phyloP scores from a whole-genome alignment of 805 yeast genomes.

The Candida wancherniae region DNA sequence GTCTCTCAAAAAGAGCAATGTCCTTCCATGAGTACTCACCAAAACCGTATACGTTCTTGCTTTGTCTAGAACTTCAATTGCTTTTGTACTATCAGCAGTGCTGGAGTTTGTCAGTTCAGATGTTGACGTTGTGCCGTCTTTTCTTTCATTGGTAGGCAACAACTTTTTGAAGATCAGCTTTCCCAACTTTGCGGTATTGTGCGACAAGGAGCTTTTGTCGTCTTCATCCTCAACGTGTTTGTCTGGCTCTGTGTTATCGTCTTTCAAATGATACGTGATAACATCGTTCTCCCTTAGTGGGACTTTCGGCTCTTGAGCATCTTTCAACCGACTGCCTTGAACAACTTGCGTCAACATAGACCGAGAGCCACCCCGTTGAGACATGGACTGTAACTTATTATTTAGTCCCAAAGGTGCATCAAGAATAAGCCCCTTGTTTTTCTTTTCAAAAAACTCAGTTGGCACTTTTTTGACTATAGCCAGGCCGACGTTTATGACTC shows the following conservation, averaged over 20 bases:
- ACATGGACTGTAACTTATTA: conserved; percentile 20
- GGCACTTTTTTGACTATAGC: conserved; percentile 36
- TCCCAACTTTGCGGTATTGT: conserved; percentile 13
- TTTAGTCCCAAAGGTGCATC: conserved; percentile 52
- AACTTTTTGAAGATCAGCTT: conserved; percentile 21
- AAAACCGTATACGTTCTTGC: conserved; percentile 48
- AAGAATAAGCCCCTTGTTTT: conserved; percentile 50
- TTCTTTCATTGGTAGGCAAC: conserved; percentile 16
- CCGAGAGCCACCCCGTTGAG: conserved; percentile 15
- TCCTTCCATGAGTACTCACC: conserved; percentile 61
- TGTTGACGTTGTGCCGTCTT: conserved; percentile 8
- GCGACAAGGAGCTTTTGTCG: conserved; percentile 3
- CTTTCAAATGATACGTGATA: conserved; percentile 10
- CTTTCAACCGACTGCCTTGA: conserved; percentile 22
- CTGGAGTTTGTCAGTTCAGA: conserved; percentile 1
- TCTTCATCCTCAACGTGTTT: conserved; percentile 9
- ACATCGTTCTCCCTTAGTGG: conserved; percentile 12
- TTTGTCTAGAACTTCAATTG: conserved; percentile 25
- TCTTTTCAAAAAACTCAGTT: conserved; percentile 52
- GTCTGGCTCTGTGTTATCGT: conserved; percentile 1
- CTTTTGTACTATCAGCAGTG: conserved; percentile 4
- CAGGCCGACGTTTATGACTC: conserved; percentile 33
- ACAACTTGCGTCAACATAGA: conserved; percentile 37
- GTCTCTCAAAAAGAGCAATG: conserved; percentile 47
- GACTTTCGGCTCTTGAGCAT: conserved; percentile 5